Percentiles rank a stretch among this genome's conserved stretches.
phyloP scores from a whole-genome alignment of 192 early-diverging fungal species.

The Linnemannia hyalina region DNA sequence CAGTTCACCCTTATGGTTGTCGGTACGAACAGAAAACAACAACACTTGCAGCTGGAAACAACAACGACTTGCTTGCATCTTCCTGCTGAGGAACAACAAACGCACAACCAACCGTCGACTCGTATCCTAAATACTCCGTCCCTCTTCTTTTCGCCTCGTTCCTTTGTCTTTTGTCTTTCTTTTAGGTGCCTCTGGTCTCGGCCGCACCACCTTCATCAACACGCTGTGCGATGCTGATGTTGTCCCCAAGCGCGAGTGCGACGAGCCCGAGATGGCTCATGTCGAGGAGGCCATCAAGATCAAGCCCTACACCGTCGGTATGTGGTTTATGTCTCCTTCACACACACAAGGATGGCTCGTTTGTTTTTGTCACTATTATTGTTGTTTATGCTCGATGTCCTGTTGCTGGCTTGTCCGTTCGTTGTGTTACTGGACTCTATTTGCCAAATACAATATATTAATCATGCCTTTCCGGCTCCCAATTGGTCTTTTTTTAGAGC shows the following conservation, averaged over 20 bases:
- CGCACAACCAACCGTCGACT: not conserved
- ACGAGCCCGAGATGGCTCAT: slow-evolving; percentile 81
- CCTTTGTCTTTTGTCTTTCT: not conserved
- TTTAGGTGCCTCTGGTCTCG: slow-evolving; percentile 91
- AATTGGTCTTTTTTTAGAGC: slow-evolving; percentile 63
- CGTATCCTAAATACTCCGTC: not conserved
- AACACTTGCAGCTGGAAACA: not conserved
- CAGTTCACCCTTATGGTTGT: slow-evolving; percentile 98
- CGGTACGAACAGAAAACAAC: slow-evolving; percentile 66
- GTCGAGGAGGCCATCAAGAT: slow-evolving; percentile 90
- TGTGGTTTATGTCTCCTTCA: not conserved
- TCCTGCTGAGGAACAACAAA: not conserved
- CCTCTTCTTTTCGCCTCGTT: not conserved
- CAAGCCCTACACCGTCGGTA: slow-evolving; percentile 88
- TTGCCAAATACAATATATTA: not conserved
- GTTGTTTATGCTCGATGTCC: not conserved
- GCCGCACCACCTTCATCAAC: slow-evolving; percentile 99
- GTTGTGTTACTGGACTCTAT: slow-evolving; percentile 2
- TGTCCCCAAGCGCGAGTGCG: slow-evolving; percentile 73
- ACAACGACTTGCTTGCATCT: not conserved
- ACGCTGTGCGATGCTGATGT: slow-evolving; percentile 91
- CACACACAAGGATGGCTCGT: not conserved
- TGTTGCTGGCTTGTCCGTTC: not conserved
- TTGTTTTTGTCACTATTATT: not conserved
- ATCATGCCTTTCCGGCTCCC: slow-evolving; percentile 4